These are phyloP conservation scores for Trypanosoma boissoni DNA, from an alignment of 208 protist species.

Conservation along the genomic window DNA sequence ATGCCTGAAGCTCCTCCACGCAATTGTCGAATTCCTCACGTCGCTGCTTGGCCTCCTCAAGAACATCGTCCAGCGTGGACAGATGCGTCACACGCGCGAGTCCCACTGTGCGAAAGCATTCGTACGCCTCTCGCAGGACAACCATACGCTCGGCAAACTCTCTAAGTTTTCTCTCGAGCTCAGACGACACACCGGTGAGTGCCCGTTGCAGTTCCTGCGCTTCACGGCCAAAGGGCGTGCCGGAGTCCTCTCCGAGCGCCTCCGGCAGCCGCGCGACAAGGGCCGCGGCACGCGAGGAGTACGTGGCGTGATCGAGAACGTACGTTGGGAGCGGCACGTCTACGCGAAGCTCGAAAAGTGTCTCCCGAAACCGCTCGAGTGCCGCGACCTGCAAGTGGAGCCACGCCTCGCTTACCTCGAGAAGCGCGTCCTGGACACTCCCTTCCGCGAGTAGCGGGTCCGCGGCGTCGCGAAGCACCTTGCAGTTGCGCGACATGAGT, in stretches of 20 bases:
- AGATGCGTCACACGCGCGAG: slow-evolving; percentile 81
- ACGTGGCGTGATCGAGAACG: slow-evolving; percentile 59
- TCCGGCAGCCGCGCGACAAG: slow-evolving; percentile 32
- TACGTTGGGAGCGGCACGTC: slow-evolving; percentile 66
- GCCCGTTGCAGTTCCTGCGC: slow-evolving; percentile 6
- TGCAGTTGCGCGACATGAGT: slow-evolving; percentile 82
- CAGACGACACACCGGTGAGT: slow-evolving; percentile 25
- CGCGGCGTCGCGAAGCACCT: slow-evolving; percentile 54
- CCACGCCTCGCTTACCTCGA: slow-evolving; percentile 83
- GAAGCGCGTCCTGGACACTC: slow-evolving; percentile 54
- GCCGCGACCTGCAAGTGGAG: slow-evolving; percentile 77
- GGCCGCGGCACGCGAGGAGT: slow-evolving; percentile 34
- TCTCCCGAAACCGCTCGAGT: slow-evolving; percentile 68
- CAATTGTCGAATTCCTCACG: slow-evolving; percentile 75
- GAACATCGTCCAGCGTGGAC: slow-evolving; percentile 39
- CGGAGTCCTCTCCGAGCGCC: not conserved
- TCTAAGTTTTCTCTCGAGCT: slow-evolving; percentile 36
- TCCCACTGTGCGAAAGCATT: slow-evolving; percentile 63
- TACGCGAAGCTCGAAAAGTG: slow-evolving; percentile 80
- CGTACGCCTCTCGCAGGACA: slow-evolving; percentile 55
- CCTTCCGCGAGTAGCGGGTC: slow-evolving; percentile 45
- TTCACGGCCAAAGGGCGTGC: slow-evolving; percentile 10
- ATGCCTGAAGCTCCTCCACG: slow-evolving; percentile 68
- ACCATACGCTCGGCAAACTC: slow-evolving; percentile 56
- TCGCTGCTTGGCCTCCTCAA: slow-evolving; percentile 59